A percentile compares a stretch with the other conserved stretches of the same genome.
phyloP scores from a whole-genome alignment of 495 filamentous ascomycete genomes.

The Gamarada debralockiae region DNA sequence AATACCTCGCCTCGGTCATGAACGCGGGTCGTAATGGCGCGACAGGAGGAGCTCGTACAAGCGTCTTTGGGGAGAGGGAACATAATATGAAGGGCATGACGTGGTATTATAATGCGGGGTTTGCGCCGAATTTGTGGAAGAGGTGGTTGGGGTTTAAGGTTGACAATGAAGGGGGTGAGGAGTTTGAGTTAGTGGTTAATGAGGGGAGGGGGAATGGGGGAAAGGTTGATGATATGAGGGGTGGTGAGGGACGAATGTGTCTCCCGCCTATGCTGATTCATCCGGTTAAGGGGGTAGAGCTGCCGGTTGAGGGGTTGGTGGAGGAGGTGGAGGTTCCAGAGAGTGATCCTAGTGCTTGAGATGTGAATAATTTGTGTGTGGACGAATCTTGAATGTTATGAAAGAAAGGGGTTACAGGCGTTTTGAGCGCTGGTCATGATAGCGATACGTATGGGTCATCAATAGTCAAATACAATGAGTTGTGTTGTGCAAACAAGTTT shows the following conservation, averaged over 20 bases:
- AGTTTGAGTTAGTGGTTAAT: conserved; percentile 67
- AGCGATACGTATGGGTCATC: too few relatives aligned
- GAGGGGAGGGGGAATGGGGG: conserved; percentile 38
- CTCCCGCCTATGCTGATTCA: conserved; percentile 88
- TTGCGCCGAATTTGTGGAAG: conserved; percentile 76
- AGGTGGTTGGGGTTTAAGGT: conserved; percentile 84
- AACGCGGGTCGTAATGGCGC: conserved; percentile 84
- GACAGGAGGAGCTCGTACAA: conserved; percentile 62
- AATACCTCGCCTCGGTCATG: conserved; percentile 75
- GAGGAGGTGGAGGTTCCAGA: conserved; percentile 28
- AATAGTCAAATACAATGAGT: neutral
- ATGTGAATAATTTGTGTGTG: neutral
- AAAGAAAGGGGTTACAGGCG: neutral
- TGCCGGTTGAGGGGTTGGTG: conserved; percentile 59
- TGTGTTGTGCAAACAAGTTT: too few relatives aligned
- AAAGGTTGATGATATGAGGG: conserved; percentile 41
- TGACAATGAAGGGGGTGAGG: conserved; percentile 82
- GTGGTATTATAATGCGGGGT: conserved; percentile 94
- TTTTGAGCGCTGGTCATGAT: neutral
- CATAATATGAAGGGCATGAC: conserved; percentile 86
- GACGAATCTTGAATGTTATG: too few relatives aligned
- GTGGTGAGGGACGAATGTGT: conserved; percentile 84
- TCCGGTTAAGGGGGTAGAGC: conserved; percentile 81
- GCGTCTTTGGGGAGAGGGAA: conserved; percentile 80
- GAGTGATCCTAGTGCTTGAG: conserved; percentile 21